Conservation (phyloP, 495 filamentous ascomycete genomes). For the Hyphodiscus hymeniophilus region DNA sequence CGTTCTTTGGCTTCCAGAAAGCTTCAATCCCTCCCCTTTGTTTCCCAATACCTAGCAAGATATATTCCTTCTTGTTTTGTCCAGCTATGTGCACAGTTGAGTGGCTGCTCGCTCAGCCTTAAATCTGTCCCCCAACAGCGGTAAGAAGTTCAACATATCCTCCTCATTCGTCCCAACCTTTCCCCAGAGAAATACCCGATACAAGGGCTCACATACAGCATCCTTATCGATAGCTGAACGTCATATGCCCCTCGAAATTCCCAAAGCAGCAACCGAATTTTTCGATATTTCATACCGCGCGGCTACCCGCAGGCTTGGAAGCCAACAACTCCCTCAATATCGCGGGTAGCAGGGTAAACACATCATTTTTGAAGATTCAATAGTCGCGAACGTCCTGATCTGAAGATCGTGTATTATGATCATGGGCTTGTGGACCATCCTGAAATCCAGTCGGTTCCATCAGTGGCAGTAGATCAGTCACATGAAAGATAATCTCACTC, state of each 20-base stretch:
- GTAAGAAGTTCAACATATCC: neutral
- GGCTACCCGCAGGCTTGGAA: constrained; percentile 8
- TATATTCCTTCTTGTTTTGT: neutral
- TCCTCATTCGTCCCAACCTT: neutral
- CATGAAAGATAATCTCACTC: constrained; percentile 6
- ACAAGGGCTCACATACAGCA: no score
- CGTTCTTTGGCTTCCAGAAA: no score
- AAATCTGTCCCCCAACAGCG: neutral
- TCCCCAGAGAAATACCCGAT: neutral
- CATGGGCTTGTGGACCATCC: no score
- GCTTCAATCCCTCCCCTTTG: neutral
- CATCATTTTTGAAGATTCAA: neutral
- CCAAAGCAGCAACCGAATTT: neutral
- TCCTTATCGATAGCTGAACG: neutral
- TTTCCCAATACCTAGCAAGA: neutral
- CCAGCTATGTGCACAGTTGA: neutral
- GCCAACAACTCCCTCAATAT: neutral
- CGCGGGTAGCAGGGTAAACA: neutral
- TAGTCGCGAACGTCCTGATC: no score
- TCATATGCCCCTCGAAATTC: neutral
- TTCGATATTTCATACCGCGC: constrained; percentile 22
- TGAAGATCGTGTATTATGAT: neutral
- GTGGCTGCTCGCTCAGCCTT: neutral
- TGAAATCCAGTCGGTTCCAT: no score
- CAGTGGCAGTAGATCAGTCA: no score